phyloP scores from a whole-genome alignment of 1,284 basidiomycete species.

The Cerioporus squamosus region DNA sequence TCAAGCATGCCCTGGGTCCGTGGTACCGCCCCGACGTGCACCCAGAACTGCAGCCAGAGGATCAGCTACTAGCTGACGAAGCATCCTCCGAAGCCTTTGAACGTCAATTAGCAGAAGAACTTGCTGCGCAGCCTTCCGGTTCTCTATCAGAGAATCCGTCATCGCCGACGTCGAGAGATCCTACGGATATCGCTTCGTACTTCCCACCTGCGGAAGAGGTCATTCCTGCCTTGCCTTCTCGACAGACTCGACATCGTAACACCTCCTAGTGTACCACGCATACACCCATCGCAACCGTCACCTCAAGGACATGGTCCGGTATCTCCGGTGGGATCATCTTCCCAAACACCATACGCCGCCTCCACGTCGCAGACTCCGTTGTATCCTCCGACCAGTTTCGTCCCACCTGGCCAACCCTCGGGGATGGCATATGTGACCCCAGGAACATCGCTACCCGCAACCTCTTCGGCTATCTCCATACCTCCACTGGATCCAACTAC shows the following conservation, averaged over 20 bases:
- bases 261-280: neutral
- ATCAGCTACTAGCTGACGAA: neutral
- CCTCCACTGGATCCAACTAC: conserved; percentile 64
- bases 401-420: conserved; percentile 4
- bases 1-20: conserved; percentile 27
- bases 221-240: conserved; percentile 11
- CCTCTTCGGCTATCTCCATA: conserved; percentile 41
- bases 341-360: conserved; percentile 1
- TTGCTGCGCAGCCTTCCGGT: neutral
- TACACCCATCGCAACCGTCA: conserved; percentile 1
- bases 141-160: conserved; percentile 1
- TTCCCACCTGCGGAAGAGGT: conserved; percentile 43
- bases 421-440: conserved; percentile 19
- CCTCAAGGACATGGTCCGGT: conserved; percentile 4
- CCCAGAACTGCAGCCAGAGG: neutral
- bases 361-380: conserved; percentile 5
- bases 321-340: conserved; percentile 5
- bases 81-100: neutral
- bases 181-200: conserved; percentile 47
- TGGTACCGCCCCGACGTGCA: conserved; percentile 27
- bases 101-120: conserved; percentile 14
- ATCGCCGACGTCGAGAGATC: conserved; percentile 6
- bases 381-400: conserved; percentile 12
- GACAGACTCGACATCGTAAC: conserved; percentile 11
- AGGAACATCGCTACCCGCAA: conserved; percentile 15